phyloP scores from a whole-genome alignment of 768 basidiomycete species.

The Mycena vulgaris region DNA sequence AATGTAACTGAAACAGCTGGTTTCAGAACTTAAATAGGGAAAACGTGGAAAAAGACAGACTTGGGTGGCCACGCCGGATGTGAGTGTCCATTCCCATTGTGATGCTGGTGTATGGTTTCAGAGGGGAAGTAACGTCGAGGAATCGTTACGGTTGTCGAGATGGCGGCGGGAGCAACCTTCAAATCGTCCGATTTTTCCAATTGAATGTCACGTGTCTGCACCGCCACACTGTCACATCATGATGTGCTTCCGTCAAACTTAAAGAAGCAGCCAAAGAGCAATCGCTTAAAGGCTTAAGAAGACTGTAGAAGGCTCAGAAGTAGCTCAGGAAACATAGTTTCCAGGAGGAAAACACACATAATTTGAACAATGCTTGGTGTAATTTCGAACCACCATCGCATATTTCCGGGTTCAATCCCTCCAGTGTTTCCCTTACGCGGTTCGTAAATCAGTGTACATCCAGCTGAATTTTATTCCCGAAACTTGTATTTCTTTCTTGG shows the following conservation, averaged over 20 bases:
- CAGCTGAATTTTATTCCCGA: too few species aligned
- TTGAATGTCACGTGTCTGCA: constrained; percentile 1
- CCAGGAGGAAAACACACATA: too few species aligned
- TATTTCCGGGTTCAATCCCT: too few species aligned
- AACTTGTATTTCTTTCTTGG: too few species aligned
- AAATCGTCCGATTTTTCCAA: constrained; percentile 26
- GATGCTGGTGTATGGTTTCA: not conserved
- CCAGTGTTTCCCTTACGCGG: too few species aligned
- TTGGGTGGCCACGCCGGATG: constrained; percentile 69
- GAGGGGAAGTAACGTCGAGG: not conserved
- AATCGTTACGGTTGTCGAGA: constrained; percentile 14
- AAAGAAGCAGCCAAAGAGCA: too few species aligned
- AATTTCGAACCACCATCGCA: too few species aligned
- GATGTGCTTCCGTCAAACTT: constrained; percentile 29
- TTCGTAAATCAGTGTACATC: too few species aligned
- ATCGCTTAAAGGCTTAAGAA: too few species aligned
- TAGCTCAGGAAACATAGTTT: too few species aligned
- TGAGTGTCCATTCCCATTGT: constrained; percentile 52
- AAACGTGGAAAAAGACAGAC: constrained; percentile 51
- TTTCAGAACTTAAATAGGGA: constrained; percentile 19
- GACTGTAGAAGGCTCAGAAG: too few species aligned
- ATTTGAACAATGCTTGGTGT: too few species aligned
- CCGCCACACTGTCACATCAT: not conserved
- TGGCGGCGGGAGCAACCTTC: constrained; percentile 10
- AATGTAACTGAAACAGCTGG: constrained; percentile 61